These are phyloP conservation scores for Xylaria telfairii DNA, from an alignment of 495 filamentous ascomycete species.

Conservation along the genomic window DNA sequence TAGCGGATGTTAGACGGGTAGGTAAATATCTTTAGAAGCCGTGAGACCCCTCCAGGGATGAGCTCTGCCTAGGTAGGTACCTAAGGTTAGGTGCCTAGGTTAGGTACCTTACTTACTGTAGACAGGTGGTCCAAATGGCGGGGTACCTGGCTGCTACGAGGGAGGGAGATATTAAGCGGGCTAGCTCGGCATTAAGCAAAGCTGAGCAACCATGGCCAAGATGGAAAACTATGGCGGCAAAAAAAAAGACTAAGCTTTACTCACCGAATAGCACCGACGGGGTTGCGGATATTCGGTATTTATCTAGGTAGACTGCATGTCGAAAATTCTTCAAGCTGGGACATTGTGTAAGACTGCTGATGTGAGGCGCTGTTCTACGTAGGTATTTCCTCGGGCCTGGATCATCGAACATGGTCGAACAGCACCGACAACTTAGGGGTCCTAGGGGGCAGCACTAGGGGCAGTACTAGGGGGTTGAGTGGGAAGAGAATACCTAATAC, in stretches of 20 bases:
- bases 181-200: neutral
- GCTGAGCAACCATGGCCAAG: neutral
- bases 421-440: neutral
- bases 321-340: neutral
- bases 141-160: conserved; percentile 9
- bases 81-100: too few species aligned
- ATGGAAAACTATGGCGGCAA: neutral
- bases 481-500: neutral
- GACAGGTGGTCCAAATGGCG: conserved; percentile 15
- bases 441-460: too few species aligned
- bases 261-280: neutral
- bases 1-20: neutral
- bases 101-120: too few species aligned
- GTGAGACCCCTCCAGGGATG: neutral
- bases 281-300: neutral
- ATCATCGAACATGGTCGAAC: conserved; percentile 21
- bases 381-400: neutral
- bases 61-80: conserved; percentile 4
- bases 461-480: conserved; percentile 11
- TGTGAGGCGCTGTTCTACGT: neutral
- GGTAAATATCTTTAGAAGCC: neutral
- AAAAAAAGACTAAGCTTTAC: neutral
- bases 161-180: neutral
- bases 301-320: conserved; percentile 2
- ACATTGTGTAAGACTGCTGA: neutral